A percentile compares a stretch with the other conserved stretches of the same genome.
Evolutionary conservation across 108 stramenopile genomes (phyloP).

Genomic region (Fragilaria crotonensis): DNA sequence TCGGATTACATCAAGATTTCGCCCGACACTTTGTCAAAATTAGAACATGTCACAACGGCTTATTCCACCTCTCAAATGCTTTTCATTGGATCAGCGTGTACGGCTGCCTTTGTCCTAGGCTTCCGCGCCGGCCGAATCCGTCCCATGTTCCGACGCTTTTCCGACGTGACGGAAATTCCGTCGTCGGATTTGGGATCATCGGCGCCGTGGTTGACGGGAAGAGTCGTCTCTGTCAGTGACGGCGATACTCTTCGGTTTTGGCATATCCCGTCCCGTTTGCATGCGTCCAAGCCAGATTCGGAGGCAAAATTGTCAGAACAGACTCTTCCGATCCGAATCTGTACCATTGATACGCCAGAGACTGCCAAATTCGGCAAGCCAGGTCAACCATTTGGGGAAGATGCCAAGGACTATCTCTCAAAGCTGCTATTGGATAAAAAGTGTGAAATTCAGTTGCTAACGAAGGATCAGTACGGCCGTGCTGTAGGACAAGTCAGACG

Average conservation of each 20-base stretch:
- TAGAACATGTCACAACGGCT: no score
- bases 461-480: constrained; percentile 45
- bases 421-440: constrained; percentile 10
- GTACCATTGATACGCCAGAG: constrained; percentile 44
- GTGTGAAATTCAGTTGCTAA: constrained; percentile 19
- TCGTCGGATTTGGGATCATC: constrained; percentile 19
- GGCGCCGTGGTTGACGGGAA: constrained; percentile 16
- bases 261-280: constrained; percentile 34
- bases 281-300: constrained; percentile 11
- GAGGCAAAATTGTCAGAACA: constrained; percentile 23
- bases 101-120: constrained; percentile 11
- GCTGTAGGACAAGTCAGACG: constrained; percentile 31
- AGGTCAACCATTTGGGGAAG: constrained; percentile 43
- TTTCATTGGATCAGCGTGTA: not conserved
- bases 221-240: constrained; percentile 33
- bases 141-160: constrained; percentile 13
- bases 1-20: no score
- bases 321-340: constrained; percentile 38
- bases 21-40: no score
- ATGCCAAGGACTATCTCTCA: constrained; percentile 34
- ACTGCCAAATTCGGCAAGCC: constrained; percentile 12
- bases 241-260: constrained; percentile 49
- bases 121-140: constrained; percentile 5
- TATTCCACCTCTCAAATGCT: constrained; percentile 2
- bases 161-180: constrained; percentile 25